Evolutionary conservation across 192 early-diverging fungal species (phyloP), one percentile per base, ranked within the genome.

Genomic region (Chytriomyces hyalinus): DNA sequence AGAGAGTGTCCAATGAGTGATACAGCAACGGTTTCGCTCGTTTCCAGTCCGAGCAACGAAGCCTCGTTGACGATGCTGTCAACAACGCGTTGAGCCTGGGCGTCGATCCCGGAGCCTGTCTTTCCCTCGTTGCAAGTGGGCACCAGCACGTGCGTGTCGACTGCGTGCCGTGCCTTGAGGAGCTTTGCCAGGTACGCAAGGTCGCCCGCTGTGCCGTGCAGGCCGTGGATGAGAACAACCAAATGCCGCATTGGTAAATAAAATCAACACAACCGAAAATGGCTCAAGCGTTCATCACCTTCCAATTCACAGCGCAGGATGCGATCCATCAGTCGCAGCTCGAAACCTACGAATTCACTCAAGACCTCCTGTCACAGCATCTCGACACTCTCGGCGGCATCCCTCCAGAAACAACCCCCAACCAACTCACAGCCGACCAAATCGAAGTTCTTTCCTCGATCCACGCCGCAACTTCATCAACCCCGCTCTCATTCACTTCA

Each of bases 211-310:
- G 11, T 48, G 43, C 67, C 67, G 26, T 68, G 67, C 44, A 70
- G 17, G 6, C 69, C 69, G 69, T 70, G 69, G 69, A 70, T 26
- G 63, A 65, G 63, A 13, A 65, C 63, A 26, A 65, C 26, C 63
- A 65, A 26, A 26, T 65, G 63, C 20, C 53, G 13, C 20, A 13
- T 57, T 57, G 13, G 28, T 36, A 36, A 36, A 36, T 36, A 36
- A 36, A 4, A 2, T 36, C 36, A 26, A 36, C 36, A 36, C 36
- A 36, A 36, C 36, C 36, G 36, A 36, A 36, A 36, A 36, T 36
- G 36, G 36, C 36, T 36, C 53, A 57, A 57, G 53, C 53, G 15
- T 57, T 57, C 53, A 57, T 57, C 53, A 57, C 62, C 6, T 70
- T 70, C 26, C n/a, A 9, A 6, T 70, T 70, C 50, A 57, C 51